Conservation (phyloP, 306 rosid species). For the Vicia sativa region DNA sequence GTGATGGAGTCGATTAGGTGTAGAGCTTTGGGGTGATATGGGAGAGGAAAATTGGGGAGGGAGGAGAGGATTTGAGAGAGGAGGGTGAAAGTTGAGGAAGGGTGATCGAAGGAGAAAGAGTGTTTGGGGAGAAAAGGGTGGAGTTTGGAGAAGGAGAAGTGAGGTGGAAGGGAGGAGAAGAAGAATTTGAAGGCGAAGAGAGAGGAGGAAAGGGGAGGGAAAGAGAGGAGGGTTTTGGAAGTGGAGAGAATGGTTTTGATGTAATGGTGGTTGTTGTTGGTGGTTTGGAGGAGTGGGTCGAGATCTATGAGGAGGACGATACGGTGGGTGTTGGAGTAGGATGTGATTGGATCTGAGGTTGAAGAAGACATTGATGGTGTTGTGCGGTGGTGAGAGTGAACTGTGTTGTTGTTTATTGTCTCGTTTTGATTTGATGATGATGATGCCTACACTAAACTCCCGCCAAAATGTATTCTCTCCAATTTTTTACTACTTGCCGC, state of each 20-base stretch:
- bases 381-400: neutral
- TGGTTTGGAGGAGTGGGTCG: constrained; percentile 47
- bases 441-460: neutral
- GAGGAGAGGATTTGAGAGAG: constrained; percentile 33
- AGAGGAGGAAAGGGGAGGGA: constrained; percentile 62
- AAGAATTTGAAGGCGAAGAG: constrained; percentile 70
- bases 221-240: constrained; percentile 50
- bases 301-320: constrained; percentile 69
- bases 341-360: constrained; percentile 38
- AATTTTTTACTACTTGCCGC: neutral
- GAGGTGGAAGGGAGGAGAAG: constrained; percentile 81
- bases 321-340: constrained; percentile 59
- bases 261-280: constrained; percentile 24
- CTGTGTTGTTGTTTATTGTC: no score
- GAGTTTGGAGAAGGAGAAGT: constrained; percentile 60
- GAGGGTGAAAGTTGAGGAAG: constrained; percentile 37
- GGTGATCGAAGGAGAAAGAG: constrained; percentile 58
- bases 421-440: neutral
- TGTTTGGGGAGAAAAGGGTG: constrained; percentile 38
- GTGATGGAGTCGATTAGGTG: constrained; percentile 53
- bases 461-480: neutral
- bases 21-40: constrained; percentile 39
- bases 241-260: constrained; percentile 42
- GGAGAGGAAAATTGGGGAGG: neutral
- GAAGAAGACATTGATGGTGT: neutral